A percentile compares a stretch with the other conserved stretches of the same genome.
Conservation (phyloP, 148 eudicot species). For the Nyssa sinensis region DNA sequence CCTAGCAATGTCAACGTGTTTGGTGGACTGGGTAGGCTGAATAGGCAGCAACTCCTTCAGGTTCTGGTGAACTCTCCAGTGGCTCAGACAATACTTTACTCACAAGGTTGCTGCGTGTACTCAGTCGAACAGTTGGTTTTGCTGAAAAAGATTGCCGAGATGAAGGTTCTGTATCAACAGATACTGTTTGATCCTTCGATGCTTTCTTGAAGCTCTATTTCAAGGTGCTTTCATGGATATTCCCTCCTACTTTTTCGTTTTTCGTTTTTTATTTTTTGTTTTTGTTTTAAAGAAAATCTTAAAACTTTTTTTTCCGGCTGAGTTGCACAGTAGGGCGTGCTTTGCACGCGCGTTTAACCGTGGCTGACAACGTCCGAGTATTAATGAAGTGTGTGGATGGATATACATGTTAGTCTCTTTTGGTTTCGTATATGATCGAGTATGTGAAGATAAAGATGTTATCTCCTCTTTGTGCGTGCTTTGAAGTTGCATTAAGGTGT, state of each 20-base stretch:
- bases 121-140: slow-evolving; percentile 46
- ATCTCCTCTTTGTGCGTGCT: too few relatives aligned
- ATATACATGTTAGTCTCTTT: too few relatives aligned
- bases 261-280: neutral
- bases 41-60: slow-evolving; percentile 51
- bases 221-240: neutral
- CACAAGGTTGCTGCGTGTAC: slow-evolving; percentile 49
- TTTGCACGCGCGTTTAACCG: neutral
- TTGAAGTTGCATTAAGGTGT: too few relatives aligned
- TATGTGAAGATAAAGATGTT: too few relatives aligned
- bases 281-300: too few relatives aligned
- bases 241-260: neutral
- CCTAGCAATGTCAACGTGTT: neutral
- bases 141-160: slow-evolving; percentile 26
- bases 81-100: slow-evolving; percentile 37
- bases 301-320: too few relatives aligned
- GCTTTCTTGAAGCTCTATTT: neutral
- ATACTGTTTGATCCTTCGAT: neutral
- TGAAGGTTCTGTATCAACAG: slow-evolving; percentile 13
- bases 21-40: slow-evolving; percentile 34
- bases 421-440: neutral
- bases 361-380: too few relatives aligned
- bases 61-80: slow-evolving; percentile 52
- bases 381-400: too few relatives aligned
- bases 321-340: neutral